Evolutionary conservation across 805 yeast genomes (phyloP), one percentile per base, ranked within the genome.

Genomic region (Yarrowia sp.): DNA sequence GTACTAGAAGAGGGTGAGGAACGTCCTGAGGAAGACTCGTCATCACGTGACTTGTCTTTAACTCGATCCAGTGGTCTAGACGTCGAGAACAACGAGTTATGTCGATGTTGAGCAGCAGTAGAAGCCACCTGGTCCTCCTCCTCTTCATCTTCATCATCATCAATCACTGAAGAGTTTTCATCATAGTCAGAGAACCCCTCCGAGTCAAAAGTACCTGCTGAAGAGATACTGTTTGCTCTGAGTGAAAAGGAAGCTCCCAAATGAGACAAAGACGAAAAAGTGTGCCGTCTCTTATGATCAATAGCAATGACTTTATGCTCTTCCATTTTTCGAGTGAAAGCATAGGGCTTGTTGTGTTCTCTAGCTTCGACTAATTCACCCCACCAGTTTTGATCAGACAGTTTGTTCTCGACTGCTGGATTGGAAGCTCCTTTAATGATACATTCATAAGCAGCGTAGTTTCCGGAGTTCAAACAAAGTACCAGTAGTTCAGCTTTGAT

Each of bases 301-400:
- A 58, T 58, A 28, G 64, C 50, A 58, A 58, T 58, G 15, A 58
- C 51, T 15, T 58, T 58, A 11, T 44, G 31, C 18, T 43, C 63
- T n/a, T 47, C 42, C 41, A 65, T 33, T 15, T 65, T 51, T 1
- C 44, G 38, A 3, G 51, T 43, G 18, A 61, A 45, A 10, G 41
- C 44, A 28, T 35, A 53, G 1, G 65, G 67, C 13, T 33, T 36
- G 18, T 65, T 55, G 8, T 38, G 35, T n/a, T 51, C 62, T 18
- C 60, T 18, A 17, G 58, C 51, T 13, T 45, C 60, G 2, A 28
- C 61, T 18, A 91, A 76, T 65, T 87, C 87, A 50, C 76, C 76
- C 97, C 97, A 95, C 98, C 98, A 93, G 62, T 84, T 87, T 65
- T 89, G 92, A n/a, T 80, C 77, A 22, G 77, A 77, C 57, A 93